Evolutionary conservation across 78 protist genomes (phyloP), one percentile per base, ranked within the genome.

Genomic region (Dictyostelium capitatum): DNA sequence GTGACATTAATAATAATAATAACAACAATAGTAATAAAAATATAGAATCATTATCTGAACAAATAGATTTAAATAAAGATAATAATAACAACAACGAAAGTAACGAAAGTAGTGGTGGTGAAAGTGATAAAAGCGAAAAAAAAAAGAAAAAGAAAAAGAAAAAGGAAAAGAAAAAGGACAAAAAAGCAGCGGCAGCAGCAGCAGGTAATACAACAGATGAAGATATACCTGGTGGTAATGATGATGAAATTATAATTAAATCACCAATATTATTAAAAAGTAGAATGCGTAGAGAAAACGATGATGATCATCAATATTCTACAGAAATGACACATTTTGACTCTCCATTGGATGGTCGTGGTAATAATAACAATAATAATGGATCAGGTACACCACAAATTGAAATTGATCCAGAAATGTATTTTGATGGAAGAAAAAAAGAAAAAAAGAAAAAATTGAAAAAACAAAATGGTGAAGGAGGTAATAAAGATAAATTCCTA

Each of bases 101-200:
- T 73, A n/a, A 8, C 6, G 28, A 1, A 14, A 75, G 30, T 14
- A 23, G 6, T 7, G 64, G 51, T 50, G 28, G 14, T 4, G 51
- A 51, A 20, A 28, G 59, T 25, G 56, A 46, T 32, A 11, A 23
- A 25, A 32, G 37, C 11, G 50, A 32, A 32, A 32, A 56, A 30
- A 79, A 79, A 56, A 79, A 79, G 59, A 79, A 79, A 56, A 79
- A 79, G 56, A 79, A 79, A 54, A 54, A 79, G 25, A 54, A 79
- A 37, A 79, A 79, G 15, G 54, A 48, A 41, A 72, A 72, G 81
- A 75, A 75, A 50, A 75, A 75, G 64, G 28, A 75, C 17, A 75
- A 50, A 75, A 50, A 50, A 12, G 43, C 43, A 37, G 43, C 43
- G 2, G 43, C 43, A 37, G 43, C 43, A 37, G 43, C 43, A 37